A percentile compares a stretch with the other conserved stretches of the same genome.
Conservation (phyloP, 805 yeast species). For the Maudiozyma pseudohumilis region DNA sequence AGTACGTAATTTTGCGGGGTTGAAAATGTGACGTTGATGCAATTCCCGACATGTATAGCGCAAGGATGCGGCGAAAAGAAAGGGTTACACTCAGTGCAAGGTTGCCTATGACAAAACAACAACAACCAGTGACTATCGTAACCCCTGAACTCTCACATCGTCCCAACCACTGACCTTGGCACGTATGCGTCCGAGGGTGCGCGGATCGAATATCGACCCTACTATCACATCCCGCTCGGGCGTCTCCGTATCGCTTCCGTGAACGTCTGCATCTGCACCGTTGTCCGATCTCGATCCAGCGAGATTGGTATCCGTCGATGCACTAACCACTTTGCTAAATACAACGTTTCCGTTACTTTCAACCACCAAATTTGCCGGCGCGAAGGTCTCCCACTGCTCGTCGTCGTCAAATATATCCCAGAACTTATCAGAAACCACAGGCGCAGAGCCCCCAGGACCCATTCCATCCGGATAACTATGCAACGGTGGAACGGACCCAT, state of each 20-base stretch:
- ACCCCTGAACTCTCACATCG: too few relatives aligned
- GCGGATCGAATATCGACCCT: constrained; percentile 4
- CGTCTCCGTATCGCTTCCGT: not conserved
- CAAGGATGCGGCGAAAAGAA: too few relatives aligned
- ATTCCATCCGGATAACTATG: too few relatives aligned
- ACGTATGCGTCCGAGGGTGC: constrained; percentile 1
- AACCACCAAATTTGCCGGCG: constrained; percentile 10
- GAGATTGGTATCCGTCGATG: not conserved
- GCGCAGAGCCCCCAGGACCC: not conserved
- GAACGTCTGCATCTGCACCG: not conserved
- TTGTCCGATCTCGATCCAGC: not conserved
- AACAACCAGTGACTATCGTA: too few relatives aligned
- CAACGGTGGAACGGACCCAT: not conserved
- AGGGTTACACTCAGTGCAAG: too few relatives aligned
- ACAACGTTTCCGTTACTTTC: constrained; percentile 19
- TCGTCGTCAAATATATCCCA: constrained; percentile 28
- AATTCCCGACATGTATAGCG: too few relatives aligned
- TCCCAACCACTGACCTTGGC: constrained; percentile 3
- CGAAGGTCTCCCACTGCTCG: constrained; percentile 25
- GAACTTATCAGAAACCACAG: constrained; percentile 10
- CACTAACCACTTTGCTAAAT: not conserved
- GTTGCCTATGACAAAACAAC: too few relatives aligned
- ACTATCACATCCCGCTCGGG: constrained; percentile 1
- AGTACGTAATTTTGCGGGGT: too few relatives aligned
- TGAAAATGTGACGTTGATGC: too few relatives aligned